These are phyloP conservation scores for Zoysia japonica DNA, from an alignment of 176 grass and related monocot genomes.

Conservation along the genomic window DNA sequence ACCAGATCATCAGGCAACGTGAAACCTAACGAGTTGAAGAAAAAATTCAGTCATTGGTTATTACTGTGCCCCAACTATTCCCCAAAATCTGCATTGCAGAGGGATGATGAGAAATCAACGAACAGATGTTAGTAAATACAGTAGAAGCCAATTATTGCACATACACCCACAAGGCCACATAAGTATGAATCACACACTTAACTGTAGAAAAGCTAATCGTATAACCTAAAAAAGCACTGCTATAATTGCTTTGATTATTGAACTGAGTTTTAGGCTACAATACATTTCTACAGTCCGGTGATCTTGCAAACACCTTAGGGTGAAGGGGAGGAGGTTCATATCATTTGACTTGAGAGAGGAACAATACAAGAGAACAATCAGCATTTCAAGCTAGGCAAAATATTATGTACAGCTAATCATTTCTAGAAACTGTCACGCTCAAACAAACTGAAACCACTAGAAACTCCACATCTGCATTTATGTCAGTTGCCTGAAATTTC, in stretches of 20 bases:
- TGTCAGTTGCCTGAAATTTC: constrained; percentile 40
- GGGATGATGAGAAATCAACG: background rate
- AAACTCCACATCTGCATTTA: background rate
- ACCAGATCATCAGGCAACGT: background rate
- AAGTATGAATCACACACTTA: too few species aligned
- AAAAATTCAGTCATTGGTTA: background rate
- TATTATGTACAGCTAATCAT: constrained; percentile 65
- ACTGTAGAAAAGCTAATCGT: background rate
- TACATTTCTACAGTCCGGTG: constrained; percentile 42
- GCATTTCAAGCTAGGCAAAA: constrained; percentile 47
- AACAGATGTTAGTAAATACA: background rate
- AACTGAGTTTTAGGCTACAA: constrained; percentile 29
- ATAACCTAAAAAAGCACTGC: background rate
- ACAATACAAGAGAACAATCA: constrained; percentile 9
- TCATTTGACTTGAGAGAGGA: constrained; percentile 21
- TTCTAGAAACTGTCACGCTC: constrained; percentile 27
- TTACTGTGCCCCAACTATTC: background rate
- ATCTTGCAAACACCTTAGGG: constrained; percentile 43
- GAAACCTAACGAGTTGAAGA: background rate
- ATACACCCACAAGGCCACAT: background rate
- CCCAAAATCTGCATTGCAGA: background rate
- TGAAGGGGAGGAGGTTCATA: constrained; percentile 15
- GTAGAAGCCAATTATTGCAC: background rate
- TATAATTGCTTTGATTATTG: constrained; percentile 6
- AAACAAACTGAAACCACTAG: constrained; percentile 22